Base-by-base conservation (phyloP, 75 land plant genomes). In the Azolla pinnata region DNA sequence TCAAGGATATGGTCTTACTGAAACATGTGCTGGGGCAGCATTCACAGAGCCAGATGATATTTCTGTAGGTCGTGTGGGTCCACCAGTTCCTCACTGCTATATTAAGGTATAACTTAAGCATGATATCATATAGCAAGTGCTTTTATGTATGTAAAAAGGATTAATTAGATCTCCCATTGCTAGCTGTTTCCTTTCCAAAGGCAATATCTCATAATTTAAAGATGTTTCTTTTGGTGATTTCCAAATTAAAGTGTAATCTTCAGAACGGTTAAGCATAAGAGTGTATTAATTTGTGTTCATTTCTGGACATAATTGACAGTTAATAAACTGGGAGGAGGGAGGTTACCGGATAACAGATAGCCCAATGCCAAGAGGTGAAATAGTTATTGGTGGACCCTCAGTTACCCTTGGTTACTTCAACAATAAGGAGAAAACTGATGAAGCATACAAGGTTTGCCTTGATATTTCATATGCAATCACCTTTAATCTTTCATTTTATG, bases 281-380 rank as follows among this genome's bases (percentile, higher is more conserved):
- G n/a, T n/a, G n/a, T n/a, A n/a, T n/a, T n/a, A n/a, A n/a, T n/a
- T n/a, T n/a, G n/a, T n/a, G n/a, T n/a, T n/a, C n/a, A n/a, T n/a
- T n/a, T n/a, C n/a, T n/a, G n/a, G n/a, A n/a, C n/a, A n/a, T n/a
- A n/a, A n/a, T n/a, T n/a, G n/a, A n/a, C 72, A 83, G 88, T 71
- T 88, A 26, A 74, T 88, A 30, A 69, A 77, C 60, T 88, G 97
- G 97, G 79, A 73, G 29, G 92, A 76, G 69, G 97, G 88, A 58
- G 88, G 79, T 0, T 92, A 92, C 61, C 33, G 24, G 54, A 56
- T 58, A 0, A 62, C 81, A 33, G 97, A 92, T 58, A 68, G 61
- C 29, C 97, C 88, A 63, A 80, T 86, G 87, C 89, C 97, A 30
- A 62, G 86, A 66, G 97, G 97, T 65, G 97, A 92, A 60, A 70